These are phyloP conservation scores for Borovskyia barvae DNA, from an alignment of 208 protist species.

Conservation along the genomic window DNA sequence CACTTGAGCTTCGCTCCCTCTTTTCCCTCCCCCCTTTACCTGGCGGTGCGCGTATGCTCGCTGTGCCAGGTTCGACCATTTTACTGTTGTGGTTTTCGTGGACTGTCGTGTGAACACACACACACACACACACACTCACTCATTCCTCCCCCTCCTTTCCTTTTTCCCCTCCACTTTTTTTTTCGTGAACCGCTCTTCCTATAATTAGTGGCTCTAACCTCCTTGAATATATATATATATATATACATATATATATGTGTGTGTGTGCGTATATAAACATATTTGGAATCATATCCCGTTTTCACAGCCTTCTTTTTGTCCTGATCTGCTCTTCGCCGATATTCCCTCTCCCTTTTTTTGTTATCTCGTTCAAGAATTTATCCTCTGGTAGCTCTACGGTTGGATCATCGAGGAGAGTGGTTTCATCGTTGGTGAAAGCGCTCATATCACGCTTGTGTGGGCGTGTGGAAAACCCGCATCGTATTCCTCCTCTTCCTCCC, in stretches of 20 bases:
- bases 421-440: too few species aligned
- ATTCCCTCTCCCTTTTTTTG: constrained; percentile 8
- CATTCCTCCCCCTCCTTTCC: not conserved
- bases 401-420: not conserved
- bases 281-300: not conserved
- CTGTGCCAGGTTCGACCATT: too few species aligned
- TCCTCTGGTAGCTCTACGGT: not conserved
- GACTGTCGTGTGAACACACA: too few species aligned
- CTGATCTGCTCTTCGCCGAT: not conserved
- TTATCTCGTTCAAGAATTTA: constrained; percentile 5
- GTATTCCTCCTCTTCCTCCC: too few species aligned
- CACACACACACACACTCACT: not conserved
- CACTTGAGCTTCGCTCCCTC: not conserved
- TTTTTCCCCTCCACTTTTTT: not conserved
- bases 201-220: too few species aligned
- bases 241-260: not conserved
- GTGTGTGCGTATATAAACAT: not conserved
- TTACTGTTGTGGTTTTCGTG: too few species aligned
- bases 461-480: too few species aligned
- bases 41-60: too few species aligned
- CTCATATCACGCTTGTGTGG: too few species aligned
- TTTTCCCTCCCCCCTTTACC: not conserved
- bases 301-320: not conserved
- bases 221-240: too few species aligned
- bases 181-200: too few species aligned